These are phyloP conservation scores for Phaeosphaeriaceae sp. DNA, from an alignment of 2,329 filamentous ascomycete genomes.

Conservation along the genomic window DNA sequence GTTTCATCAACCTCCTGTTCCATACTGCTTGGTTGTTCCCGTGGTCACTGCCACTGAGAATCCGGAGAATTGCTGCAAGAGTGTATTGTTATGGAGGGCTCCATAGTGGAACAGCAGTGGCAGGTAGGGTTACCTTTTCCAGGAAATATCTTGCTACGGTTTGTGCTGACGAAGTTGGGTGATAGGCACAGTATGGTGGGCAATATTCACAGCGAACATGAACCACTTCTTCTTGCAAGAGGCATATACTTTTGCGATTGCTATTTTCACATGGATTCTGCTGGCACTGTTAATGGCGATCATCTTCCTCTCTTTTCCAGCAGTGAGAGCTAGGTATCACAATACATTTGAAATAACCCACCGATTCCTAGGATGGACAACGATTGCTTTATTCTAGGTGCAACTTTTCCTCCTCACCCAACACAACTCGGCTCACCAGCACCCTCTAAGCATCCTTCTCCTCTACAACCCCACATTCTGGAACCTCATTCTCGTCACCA, in stretches of 20 bases:
- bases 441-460: constrained; percentile 2
- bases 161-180: too few species aligned
- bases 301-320: constrained; percentile 31
- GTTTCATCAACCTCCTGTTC: constrained; percentile 39
- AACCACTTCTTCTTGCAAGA: constrained; percentile 28
- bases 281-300: constrained; percentile 30
- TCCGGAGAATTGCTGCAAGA: constrained; percentile 31
- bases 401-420: constrained; percentile 27
- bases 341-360: constrained; percentile 45
- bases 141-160: too few species aligned
- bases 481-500: constrained; percentile 69
- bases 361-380: constrained; percentile 43
- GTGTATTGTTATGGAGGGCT: constrained; percentile 45
- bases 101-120: constrained; percentile 42
- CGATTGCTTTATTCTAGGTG: constrained; percentile 37
- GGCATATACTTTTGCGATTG: constrained; percentile 13
- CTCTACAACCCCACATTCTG: constrained; percentile 58
- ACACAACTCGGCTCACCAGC: not conserved
- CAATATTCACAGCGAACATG: constrained; percentile 46
- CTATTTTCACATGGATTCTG: constrained; percentile 30
- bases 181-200: constrained; percentile 50
- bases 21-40: constrained; percentile 39
- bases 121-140: constrained; percentile 8
- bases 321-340: constrained; percentile 31
- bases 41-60: constrained; percentile 29